A percentile compares a stretch with the other conserved stretches of the same genome.
phyloP scores from a whole-genome alignment of 257 asterid genomes.

The Verbascum thapsus region DNA sequence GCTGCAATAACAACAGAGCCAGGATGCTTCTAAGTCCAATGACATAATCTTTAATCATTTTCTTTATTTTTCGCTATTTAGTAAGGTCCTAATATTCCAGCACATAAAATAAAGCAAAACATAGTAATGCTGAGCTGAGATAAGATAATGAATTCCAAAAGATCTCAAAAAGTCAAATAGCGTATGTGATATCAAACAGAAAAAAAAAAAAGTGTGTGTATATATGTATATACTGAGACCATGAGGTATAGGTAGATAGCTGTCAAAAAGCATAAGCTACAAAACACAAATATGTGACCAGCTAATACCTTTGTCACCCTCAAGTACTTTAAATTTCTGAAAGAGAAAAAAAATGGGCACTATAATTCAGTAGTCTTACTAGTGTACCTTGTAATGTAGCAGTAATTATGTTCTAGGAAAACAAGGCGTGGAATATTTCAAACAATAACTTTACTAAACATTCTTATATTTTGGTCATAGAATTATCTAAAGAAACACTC shows the following conservation, averaged over 20 bases:
- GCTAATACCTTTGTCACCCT: constrained; percentile 20
- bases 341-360: neutral
- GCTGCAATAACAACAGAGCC: constrained; percentile 9
- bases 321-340: constrained; percentile 7
- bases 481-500: constrained; percentile 15
- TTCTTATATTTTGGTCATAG: constrained; percentile 2
- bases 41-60: neutral
- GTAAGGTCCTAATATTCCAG: neutral
- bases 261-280: constrained; percentile 13
- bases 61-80: neutral
- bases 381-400: constrained; percentile 7
- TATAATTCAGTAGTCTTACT: constrained; percentile 8
- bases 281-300: constrained; percentile 14
- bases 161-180: constrained; percentile 1
- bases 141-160: neutral
- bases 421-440: neutral
- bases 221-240: neutral
- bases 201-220: too few species aligned
- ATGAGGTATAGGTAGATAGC: constrained; percentile 19
- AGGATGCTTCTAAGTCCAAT: constrained; percentile 11
- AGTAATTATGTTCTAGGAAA: constrained; percentile 24
- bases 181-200: constrained; percentile 6
- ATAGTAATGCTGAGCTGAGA: constrained; percentile 4
- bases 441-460: neutral
- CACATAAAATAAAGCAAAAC: constrained; percentile 22